Evolutionary conservation across 805 yeast species (phyloP).

Genomic region (Candida saitoana): DNA sequence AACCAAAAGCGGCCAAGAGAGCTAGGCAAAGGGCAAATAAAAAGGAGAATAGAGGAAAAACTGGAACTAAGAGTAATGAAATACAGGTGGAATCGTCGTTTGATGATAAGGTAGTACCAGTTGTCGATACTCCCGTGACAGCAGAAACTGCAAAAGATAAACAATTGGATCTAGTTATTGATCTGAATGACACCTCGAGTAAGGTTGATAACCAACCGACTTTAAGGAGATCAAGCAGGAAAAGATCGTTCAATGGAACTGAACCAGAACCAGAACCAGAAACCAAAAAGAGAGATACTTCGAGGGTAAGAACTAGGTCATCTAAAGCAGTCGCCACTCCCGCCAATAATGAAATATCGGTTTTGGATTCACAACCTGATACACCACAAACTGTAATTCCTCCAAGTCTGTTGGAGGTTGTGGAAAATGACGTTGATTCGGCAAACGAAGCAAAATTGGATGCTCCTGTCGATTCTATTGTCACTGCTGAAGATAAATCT

Average conservation of each 20-base stretch:
- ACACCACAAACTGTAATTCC: background rate
- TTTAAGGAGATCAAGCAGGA: background rate
- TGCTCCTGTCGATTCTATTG: no score
- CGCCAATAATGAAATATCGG: background rate
- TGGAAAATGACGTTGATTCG: no score
- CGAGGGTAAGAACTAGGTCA: background rate
- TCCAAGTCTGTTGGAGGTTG: no score
- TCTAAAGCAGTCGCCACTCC: background rate
- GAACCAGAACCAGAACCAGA: background rate
- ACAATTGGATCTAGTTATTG: background rate
- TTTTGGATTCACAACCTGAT: background rate
- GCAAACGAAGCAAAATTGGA: no score
- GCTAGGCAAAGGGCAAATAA: conserved; percentile 2
- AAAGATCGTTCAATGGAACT: background rate
- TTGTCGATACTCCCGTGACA: background rate
- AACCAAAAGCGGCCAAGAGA: background rate
- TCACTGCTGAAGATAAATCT: no score
- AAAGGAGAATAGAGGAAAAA: background rate
- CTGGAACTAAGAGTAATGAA: conserved; percentile 5
- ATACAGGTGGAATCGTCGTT: conserved; percentile 1
- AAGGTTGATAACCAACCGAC: background rate
- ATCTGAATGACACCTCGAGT: background rate
- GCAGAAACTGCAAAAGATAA: no score
- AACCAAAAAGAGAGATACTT: background rate
- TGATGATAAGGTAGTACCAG: background rate